Conservation (phyloP, 805 yeast species). For the Komagataella ulmi region DNA sequence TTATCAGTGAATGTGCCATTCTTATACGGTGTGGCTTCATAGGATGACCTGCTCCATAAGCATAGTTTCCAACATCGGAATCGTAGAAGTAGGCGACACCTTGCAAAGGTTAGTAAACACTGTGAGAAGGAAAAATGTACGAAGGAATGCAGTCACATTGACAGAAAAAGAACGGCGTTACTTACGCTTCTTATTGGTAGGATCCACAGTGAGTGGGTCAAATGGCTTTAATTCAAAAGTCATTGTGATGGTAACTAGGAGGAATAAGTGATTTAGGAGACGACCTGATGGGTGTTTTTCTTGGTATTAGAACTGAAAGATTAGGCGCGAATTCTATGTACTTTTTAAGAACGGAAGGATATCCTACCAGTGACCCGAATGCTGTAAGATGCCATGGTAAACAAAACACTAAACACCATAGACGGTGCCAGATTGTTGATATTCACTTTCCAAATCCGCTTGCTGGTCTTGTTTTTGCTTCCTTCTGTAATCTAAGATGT, state of each 20-base stretch:
- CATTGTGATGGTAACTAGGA: slow-evolving; percentile 13
- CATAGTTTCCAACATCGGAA: slow-evolving; percentile 94
- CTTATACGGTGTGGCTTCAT: slow-evolving; percentile 98
- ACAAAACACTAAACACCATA: not conserved
- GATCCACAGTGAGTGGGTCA: slow-evolving; percentile 44
- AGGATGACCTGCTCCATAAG: slow-evolving; percentile 97
- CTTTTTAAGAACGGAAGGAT: not conserved
- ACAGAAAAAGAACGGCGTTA: slow-evolving; percentile 3
- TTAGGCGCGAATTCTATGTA: not conserved
- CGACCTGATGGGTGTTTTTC: not conserved
- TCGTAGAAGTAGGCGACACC: slow-evolving; percentile 73
- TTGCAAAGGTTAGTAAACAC: slow-evolving; percentile 10
- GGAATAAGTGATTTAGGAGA: not conserved
- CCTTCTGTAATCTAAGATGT: slow-evolving; percentile 17
- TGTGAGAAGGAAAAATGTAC: not conserved
- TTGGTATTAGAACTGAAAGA: not conserved
- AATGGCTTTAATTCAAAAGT: slow-evolving; percentile 43
- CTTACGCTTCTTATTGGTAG: slow-evolving; percentile 36
- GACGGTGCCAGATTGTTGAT: not conserved
- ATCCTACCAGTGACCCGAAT: not conserved
- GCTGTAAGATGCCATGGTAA: not conserved
- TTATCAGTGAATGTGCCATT: slow-evolving; percentile 94
- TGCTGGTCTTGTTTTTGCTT: slow-evolving; percentile 11
- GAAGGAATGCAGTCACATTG: not conserved
- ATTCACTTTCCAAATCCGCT: slow-evolving; percentile 5